A percentile compares a stretch with the other conserved stretches of the same genome.
Evolutionary conservation across 2,329 filamentous ascomycete species (phyloP).

Genomic region (Fusarium robinianum): DNA sequence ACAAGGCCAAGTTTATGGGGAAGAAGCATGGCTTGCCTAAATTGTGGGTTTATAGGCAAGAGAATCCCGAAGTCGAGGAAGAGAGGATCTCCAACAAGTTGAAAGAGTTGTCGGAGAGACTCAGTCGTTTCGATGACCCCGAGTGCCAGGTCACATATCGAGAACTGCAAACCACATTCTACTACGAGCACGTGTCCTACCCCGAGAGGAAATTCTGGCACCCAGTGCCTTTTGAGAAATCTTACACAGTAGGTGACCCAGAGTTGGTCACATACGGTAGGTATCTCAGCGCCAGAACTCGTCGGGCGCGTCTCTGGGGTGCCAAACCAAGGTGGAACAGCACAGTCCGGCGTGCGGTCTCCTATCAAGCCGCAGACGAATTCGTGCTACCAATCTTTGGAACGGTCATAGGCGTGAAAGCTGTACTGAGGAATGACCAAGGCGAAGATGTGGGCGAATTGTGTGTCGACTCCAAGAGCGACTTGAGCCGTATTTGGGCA

Average conservation of each 20-base stretch:
- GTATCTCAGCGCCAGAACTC: slow-evolving; percentile 10
- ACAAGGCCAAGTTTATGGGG: slow-evolving; percentile 9
- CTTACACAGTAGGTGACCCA: neutral
- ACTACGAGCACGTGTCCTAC: slow-evolving; percentile 7
- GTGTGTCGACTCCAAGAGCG: neutral
- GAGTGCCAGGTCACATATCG: slow-evolving; percentile 5
- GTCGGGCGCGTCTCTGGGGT: neutral
- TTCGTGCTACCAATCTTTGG: slow-evolving; percentile 11
- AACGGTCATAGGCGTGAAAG: neutral
- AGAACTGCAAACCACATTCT: slow-evolving; percentile 6
- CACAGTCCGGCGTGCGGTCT: neutral
- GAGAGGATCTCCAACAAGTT: neutral
- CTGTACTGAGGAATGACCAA: slow-evolving; percentile 1
- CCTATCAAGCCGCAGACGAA: neutral
- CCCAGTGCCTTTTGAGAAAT: neutral
- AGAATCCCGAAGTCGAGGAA: neutral
- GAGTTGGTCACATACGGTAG: neutral
- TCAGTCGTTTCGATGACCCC: neutral
- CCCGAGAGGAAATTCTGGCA: slow-evolving; percentile 4
- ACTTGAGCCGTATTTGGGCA: neutral
- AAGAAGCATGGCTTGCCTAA: neutral
- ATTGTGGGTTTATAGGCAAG: slow-evolving; percentile 1
- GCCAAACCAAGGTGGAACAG: neutral
- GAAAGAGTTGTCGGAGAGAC: neutral
- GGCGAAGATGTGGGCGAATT: slow-evolving; percentile 7